A percentile compares a stretch with the other conserved stretches of the same genome.
These are phyloP conservation scores for Geosmithia flava DNA, from an alignment of 2,329 filamentous ascomycete species.

Conservation along the genomic window DNA sequence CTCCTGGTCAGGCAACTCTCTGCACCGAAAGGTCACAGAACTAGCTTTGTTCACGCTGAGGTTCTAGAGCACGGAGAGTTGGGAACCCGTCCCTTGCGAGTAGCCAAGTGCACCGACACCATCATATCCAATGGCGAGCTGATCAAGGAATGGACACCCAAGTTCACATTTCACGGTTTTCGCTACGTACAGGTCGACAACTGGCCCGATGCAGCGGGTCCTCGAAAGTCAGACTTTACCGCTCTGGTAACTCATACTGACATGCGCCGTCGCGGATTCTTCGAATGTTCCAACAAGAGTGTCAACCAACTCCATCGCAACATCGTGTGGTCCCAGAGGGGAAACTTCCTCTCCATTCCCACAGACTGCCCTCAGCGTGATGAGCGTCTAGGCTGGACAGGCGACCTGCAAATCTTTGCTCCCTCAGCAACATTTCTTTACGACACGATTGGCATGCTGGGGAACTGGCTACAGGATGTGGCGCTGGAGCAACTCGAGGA, in stretches of 20 bases:
- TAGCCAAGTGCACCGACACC: conserved; percentile 26
- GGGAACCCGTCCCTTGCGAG: conserved; percentile 23
- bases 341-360: conserved; percentile 44
- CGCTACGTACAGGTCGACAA: conserved; percentile 35
- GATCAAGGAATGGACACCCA: conserved; percentile 24
- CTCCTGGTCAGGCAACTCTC: conserved; percentile 21
- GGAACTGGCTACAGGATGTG: conserved; percentile 36
- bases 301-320: conserved; percentile 44
- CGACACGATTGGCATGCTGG: conserved; percentile 35
- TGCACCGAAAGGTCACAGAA: conserved; percentile 22
- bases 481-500: conserved; percentile 14
- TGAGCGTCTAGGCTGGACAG: conserved; percentile 41
- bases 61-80: conserved; percentile 37
- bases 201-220: conserved; percentile 19
- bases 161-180: conserved; percentile 41
- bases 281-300: conserved; percentile 35
- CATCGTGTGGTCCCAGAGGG: conserved; percentile 41
- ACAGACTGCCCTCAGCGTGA: conserved; percentile 47
- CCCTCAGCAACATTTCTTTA: conserved; percentile 41
- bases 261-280: conserved; percentile 34
- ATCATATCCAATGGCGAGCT: conserved; percentile 15
- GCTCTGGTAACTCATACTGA: conserved; percentile 35
- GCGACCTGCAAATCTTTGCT: conserved; percentile 35
- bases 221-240: background rate
- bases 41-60: conserved; percentile 39